Evolutionary conservation across 2,329 filamentous ascomycete genomes (phyloP).

Genomic region (Pseudocercospora macadamiae): DNA sequence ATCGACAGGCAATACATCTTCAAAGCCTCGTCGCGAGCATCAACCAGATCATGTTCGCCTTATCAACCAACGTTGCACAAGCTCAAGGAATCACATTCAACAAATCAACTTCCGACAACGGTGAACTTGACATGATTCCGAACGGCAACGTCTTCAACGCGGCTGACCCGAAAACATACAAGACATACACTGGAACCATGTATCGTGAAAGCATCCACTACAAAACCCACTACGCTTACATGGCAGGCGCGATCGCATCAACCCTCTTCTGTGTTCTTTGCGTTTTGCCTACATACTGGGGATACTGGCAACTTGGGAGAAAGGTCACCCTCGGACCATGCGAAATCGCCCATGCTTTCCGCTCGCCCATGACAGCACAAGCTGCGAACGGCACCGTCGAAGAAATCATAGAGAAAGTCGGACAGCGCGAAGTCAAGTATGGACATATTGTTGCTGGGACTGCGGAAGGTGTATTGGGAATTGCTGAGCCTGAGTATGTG

Average conservation of each 20-base stretch:
- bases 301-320: conserved; percentile 14
- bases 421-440: conserved; percentile 15
- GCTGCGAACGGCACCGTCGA: background rate
- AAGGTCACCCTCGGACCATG: conserved; percentile 37
- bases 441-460: conserved; percentile 14
- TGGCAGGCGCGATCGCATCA: conserved; percentile 35
- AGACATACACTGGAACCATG: background rate
- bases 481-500: conserved; percentile 18
- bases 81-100: background rate
- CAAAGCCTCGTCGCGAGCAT: conserved; percentile 7
- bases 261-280: conserved; percentile 37
- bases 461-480: conserved; percentile 12
- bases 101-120: background rate
- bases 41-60: conserved; percentile 16
- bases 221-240: conserved; percentile 33
- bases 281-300: conserved; percentile 39
- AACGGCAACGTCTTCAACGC: background rate
- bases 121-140: background rate
- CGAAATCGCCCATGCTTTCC: conserved; percentile 41
- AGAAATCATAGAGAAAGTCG: conserved; percentile 7
- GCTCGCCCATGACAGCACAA: conserved; percentile 25
- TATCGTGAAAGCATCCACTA: conserved; percentile 28
- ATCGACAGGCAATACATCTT: background rate
- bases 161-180: background rate
- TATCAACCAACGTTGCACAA: background rate